These are phyloP conservation scores for Luvunga scandens DNA, from an alignment of 345 rosid species.

Conservation along the genomic window DNA sequence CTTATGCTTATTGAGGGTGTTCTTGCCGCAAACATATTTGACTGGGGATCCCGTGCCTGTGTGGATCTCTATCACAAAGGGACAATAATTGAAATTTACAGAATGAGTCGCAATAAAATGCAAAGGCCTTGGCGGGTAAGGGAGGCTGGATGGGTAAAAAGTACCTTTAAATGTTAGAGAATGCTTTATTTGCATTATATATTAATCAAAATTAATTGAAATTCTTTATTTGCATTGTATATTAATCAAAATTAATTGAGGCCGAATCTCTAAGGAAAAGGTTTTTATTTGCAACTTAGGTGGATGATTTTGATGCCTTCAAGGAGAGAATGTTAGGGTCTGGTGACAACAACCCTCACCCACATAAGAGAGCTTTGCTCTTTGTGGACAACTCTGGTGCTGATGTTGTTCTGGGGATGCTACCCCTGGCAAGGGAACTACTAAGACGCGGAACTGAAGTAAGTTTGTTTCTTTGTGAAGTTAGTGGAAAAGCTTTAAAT, in stretches of 20 bases:
- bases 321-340: slow-evolving; percentile 86
- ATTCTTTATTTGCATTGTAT: no score
- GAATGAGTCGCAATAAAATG: slow-evolving; percentile 99
- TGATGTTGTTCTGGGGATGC: slow-evolving; percentile 92
- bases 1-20: slow-evolving; percentile 92
- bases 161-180: not conserved
- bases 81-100: slow-evolving; percentile 93
- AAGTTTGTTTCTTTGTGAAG: slow-evolving; percentile 18
- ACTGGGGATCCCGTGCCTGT: slow-evolving; percentile 99
- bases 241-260: slow-evolving; percentile 2
- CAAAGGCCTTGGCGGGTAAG: slow-evolving; percentile 96
- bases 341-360: slow-evolving; percentile 55
- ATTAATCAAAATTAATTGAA: no score
- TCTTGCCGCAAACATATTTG: slow-evolving; percentile 97
- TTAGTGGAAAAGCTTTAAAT: slow-evolving; percentile 7
- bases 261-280: not conserved
- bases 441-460: slow-evolving; percentile 97
- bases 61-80: slow-evolving; percentile 99
- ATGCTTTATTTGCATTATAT: not conserved
- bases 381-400: slow-evolving; percentile 99
- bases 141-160: slow-evolving; percentile 11
- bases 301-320: slow-evolving; percentile 90
- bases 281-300: slow-evolving; percentile 39
- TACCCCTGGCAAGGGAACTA: slow-evolving; percentile 94
- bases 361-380: slow-evolving; percentile 90